Evolutionary conservation across 2,329 filamentous ascomycete genomes (phyloP), one percentile per base, ranked within the genome.

Genomic region (Ceratocystis eucalypticola): DNA sequence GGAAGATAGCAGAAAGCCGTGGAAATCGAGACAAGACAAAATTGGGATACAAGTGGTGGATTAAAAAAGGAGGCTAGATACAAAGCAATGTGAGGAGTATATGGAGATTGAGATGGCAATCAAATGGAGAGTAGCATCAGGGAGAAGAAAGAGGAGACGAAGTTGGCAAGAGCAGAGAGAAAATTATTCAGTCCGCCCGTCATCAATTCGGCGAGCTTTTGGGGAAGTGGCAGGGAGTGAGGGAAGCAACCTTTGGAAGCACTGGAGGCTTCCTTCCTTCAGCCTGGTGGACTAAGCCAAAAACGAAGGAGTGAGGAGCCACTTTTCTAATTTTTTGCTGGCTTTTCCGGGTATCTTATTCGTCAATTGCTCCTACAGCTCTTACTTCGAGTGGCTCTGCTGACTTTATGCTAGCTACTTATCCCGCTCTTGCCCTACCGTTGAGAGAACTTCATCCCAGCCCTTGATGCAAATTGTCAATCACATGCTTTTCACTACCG

Each of bases 181-280:
- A 62, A 48, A 33, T 48, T 22, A 25, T 53, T 25, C 48, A 53
- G 15, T n/a, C 48, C 20, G 48, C 20, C 25, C 20, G 48, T 53
- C 20, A 28, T 28, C 20, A 53, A 28, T 53, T 59, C 17, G 15
- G 53, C 53, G 6, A 59, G 28, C 53, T 59, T 59, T 59, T 41
- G 37, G 53, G 28, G 53, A 30, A 59, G 33, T 59, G 53, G 53
- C 53, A 59, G 28, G 53, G 53, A 59, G 53, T 25, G 15, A 59
- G 28, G 53, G 25, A 59, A 59, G 28, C 7, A 33, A 59, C 53
- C 12, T 59, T n/a, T 4, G 53, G 17, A 59, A 33, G 53, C 53
- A 59, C 28, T 33, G 53, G 12, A 59, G 53, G 28, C 53, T 59
- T 37, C 53, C 28, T 59, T 59, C 53, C 28, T 59, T 59, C 53